Evolutionary conservation across 768 basidiomycete genomes (phyloP).

Genomic region (Boletus speciosus): DNA sequence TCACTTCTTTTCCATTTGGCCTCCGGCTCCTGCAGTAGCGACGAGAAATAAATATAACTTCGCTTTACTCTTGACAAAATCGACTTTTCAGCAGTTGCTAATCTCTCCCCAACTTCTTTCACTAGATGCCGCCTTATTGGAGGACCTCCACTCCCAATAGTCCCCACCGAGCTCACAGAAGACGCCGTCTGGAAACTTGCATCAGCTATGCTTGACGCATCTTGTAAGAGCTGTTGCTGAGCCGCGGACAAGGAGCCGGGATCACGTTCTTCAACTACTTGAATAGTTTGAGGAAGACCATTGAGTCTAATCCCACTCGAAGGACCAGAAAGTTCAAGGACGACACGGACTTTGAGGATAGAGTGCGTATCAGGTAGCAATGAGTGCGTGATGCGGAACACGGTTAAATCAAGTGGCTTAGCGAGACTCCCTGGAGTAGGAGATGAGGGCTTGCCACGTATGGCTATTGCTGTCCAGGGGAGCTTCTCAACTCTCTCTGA

Average conservation of each 20-base stretch:
- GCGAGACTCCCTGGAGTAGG: slow-evolving; percentile 30
- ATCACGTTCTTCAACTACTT: slow-evolving; percentile 64
- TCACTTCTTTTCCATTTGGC: slow-evolving; percentile 92
- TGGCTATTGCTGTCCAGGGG: slow-evolving; percentile 68
- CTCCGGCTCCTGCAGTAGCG: slow-evolving; percentile 93
- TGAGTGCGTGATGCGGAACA: slow-evolving; percentile 71
- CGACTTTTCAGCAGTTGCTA: slow-evolving; percentile 68
- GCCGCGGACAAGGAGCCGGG: slow-evolving; percentile 44
- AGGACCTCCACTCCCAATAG: slow-evolving; percentile 37
- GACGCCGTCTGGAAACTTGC: slow-evolving; percentile 66
- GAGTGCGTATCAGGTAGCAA: slow-evolving; percentile 69
- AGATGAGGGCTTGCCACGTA: slow-evolving; percentile 38
- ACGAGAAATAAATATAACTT: slow-evolving; percentile 98
- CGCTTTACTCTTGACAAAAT: slow-evolving; percentile 84
- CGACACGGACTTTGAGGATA: slow-evolving; percentile 74
- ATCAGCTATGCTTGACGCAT: slow-evolving; percentile 65
- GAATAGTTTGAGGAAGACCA: slow-evolving; percentile 69
- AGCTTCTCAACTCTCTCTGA: slow-evolving; percentile 67
- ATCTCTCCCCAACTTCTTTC: slow-evolving; percentile 42
- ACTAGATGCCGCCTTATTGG: slow-evolving; percentile 33
- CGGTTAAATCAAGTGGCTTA: slow-evolving; percentile 46
- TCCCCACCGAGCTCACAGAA: slow-evolving; percentile 51
- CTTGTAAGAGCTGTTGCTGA: slow-evolving; percentile 57
- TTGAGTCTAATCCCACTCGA: slow-evolving; percentile 82
- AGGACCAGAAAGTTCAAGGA: slow-evolving; percentile 76